These are phyloP conservation scores for Fusarium lateritium DNA, from an alignment of 2,329 filamentous ascomycete genomes.

Conservation along the genomic window DNA sequence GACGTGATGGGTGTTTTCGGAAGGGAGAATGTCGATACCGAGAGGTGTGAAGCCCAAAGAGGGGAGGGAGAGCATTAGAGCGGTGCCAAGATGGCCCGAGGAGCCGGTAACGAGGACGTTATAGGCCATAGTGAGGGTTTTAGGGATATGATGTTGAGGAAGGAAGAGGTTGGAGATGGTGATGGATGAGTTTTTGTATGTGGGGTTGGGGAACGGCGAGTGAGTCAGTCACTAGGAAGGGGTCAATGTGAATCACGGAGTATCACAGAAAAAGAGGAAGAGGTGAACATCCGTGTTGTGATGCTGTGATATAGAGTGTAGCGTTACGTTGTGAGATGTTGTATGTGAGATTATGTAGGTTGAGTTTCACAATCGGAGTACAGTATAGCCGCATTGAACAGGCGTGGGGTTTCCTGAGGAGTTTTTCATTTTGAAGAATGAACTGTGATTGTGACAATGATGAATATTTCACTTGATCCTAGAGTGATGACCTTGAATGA, in stretches of 20 bases:
- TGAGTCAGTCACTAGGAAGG: slow-evolving; percentile 34
- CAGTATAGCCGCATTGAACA: neutral
- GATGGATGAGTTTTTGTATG: slow-evolving; percentile 32
- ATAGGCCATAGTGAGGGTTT: slow-evolving; percentile 27
- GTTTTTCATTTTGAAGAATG: no score
- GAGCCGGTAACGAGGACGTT: slow-evolving; percentile 63
- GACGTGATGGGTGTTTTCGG: slow-evolving; percentile 54
- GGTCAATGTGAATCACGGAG: slow-evolving; percentile 4
- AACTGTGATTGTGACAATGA: no score
- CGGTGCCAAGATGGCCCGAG: slow-evolving; percentile 62
- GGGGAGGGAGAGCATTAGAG: slow-evolving; percentile 61
- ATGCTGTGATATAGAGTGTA: slow-evolving; percentile 29
- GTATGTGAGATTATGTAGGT: slow-evolving; percentile 25
- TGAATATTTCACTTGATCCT: no score
- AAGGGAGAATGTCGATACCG: slow-evolving; percentile 61
- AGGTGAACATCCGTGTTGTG: neutral
- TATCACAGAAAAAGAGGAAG: neutral
- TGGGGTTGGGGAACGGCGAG: slow-evolving; percentile 30
- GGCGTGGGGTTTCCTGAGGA: no score
- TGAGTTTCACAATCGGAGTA: slow-evolving; percentile 14
- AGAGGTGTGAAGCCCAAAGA: slow-evolving; percentile 57
- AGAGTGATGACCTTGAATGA: no score
- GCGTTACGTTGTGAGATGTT: slow-evolving; percentile 13
- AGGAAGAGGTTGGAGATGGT: neutral
- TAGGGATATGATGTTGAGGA: neutral